Conservation (phyloP, 169 alveolate genomes). For the Hammondia hammondi region DNA sequence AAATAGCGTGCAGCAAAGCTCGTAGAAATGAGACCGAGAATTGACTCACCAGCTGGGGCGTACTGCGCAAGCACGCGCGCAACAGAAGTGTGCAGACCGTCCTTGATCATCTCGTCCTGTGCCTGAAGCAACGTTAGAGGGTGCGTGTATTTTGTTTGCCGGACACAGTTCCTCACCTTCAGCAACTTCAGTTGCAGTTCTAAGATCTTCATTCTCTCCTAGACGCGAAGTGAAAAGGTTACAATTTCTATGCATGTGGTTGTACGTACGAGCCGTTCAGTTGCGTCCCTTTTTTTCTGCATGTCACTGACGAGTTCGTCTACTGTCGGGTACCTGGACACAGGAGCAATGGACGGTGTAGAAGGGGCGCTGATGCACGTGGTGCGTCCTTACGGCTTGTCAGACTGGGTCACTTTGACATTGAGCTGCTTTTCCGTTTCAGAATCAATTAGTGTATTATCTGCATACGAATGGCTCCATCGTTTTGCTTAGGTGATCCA, state of each 20-base stretch:
- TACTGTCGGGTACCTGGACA: slow-evolving; percentile 71
- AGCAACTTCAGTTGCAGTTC: slow-evolving; percentile 65
- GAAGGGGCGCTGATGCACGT: background rate
- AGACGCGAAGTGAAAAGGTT: background rate
- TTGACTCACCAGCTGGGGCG: slow-evolving; percentile 56
- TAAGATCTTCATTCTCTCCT: slow-evolving; percentile 69
- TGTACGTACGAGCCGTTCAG: slow-evolving; percentile 66
- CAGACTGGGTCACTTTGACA: slow-evolving; percentile 63
- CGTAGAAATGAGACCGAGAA: background rate
- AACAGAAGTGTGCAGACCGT: slow-evolving; percentile 64
- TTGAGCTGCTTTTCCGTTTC: slow-evolving; percentile 60
- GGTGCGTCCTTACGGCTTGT: slow-evolving; percentile 55
- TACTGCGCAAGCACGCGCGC: slow-evolving; percentile 70
- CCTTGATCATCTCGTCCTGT: slow-evolving; percentile 69
- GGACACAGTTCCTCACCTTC: slow-evolving; percentile 22
- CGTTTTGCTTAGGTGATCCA: background rate
- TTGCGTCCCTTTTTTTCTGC: slow-evolving; percentile 71
- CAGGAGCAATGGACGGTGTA: background rate
- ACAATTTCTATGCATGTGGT: background rate
- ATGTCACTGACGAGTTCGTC: slow-evolving; percentile 72
- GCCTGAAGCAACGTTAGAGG: slow-evolving; percentile 40
- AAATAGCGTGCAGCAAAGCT: background rate
- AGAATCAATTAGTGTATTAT: background rate
- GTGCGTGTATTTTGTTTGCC: background rate
- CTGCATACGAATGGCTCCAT: background rate